These are phyloP conservation scores for Ceratobasidium papillatum DNA, from an alignment of 1,284 basidiomycete genomes.

Conservation along the genomic window DNA sequence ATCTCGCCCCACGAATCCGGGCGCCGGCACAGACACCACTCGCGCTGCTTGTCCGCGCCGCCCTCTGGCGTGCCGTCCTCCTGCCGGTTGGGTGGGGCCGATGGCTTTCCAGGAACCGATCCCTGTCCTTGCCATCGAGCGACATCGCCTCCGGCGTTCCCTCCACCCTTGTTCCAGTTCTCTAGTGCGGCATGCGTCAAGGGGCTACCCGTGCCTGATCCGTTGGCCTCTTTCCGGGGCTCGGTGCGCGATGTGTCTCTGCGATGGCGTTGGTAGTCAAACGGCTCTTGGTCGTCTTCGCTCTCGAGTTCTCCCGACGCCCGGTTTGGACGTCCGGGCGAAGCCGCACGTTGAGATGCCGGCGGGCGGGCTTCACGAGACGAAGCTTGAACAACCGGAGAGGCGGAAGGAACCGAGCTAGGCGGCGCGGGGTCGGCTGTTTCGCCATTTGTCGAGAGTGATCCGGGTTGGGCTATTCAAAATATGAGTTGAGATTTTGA, in stretches of 20 bases:
- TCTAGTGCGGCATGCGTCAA: conserved; percentile 30
- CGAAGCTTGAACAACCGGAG: conserved; percentile 4
- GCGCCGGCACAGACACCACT: conserved; percentile 37
- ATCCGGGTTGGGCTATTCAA: conserved; percentile 23
- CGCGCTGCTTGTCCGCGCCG: conserved; percentile 18
- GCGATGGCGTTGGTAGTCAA: conserved; percentile 34
- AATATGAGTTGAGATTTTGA: not conserved
- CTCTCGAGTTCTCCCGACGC: conserved; percentile 22
- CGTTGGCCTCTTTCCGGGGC: conserved; percentile 1
- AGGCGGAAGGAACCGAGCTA: conserved; percentile 22
- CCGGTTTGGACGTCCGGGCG: conserved; percentile 9
- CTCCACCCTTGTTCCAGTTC: conserved; percentile 32
- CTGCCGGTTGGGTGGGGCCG: not conserved
- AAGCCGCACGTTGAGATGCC: conserved; percentile 25
- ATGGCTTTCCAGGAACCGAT: conserved; percentile 30
- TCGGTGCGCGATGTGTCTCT: not conserved
- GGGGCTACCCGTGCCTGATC: conserved; percentile 21
- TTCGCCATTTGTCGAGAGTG: conserved; percentile 6
- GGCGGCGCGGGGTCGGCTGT: conserved; percentile 12
- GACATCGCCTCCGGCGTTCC: conserved; percentile 21
- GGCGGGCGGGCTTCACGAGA: conserved; percentile 27
- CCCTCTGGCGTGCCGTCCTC: conserved; percentile 9
- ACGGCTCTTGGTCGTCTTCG: conserved; percentile 33
- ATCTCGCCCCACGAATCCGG: conserved; percentile 31
- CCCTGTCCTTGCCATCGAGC: conserved; percentile 38